phyloP scores from a whole-genome alignment of 2,329 filamentous ascomycete species.

The Exophiala lecanii-corni region DNA sequence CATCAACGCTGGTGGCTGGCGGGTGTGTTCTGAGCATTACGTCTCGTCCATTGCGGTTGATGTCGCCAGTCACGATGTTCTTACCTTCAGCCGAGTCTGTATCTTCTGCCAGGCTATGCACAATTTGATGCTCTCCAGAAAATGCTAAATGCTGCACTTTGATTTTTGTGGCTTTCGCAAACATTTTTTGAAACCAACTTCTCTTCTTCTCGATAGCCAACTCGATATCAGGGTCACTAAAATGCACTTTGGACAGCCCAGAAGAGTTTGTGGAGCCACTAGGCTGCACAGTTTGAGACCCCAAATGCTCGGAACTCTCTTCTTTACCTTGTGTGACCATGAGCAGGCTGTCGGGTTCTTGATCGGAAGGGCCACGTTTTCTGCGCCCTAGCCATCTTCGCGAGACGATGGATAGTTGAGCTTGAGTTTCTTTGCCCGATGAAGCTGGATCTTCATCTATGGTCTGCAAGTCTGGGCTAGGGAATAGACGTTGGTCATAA shows the following conservation, averaged over 20 bases:
- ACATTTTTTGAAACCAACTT: constrained; percentile 28
- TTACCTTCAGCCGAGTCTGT: constrained; percentile 5
- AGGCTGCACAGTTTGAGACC: constrained; percentile 26
- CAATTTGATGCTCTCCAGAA: constrained; percentile 20
- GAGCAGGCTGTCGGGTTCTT: constrained; percentile 14
- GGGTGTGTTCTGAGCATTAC: constrained; percentile 8
- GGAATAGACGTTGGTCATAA: constrained; percentile 29
- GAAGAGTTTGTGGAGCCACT: constrained; percentile 19
- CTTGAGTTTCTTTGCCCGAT: constrained; percentile 27
- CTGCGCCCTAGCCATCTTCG: constrained; percentile 45
- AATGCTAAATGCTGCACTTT: constrained; percentile 41
- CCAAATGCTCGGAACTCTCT: constrained; percentile 19
- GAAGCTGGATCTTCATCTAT: constrained; percentile 40
- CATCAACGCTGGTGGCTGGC: constrained; percentile 23
- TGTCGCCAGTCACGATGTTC: too few relatives aligned
- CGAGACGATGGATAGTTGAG: constrained; percentile 3
- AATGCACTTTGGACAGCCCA: constrained; percentile 8
- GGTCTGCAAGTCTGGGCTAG: constrained; percentile 35
- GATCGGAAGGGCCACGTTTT: constrained; percentile 29
- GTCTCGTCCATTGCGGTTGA: not conserved
- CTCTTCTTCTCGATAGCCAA: constrained; percentile 24
- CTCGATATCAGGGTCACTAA: constrained; percentile 17
- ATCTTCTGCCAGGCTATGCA: constrained; percentile 18
- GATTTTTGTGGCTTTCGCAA: constrained; percentile 17
- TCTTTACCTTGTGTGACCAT: constrained; percentile 29